Percentiles rank a stretch among this genome's conserved stretches.
phyloP scores from a whole-genome alignment of 257 asterid genomes.

The Dorcoceras hygrometricum region DNA sequence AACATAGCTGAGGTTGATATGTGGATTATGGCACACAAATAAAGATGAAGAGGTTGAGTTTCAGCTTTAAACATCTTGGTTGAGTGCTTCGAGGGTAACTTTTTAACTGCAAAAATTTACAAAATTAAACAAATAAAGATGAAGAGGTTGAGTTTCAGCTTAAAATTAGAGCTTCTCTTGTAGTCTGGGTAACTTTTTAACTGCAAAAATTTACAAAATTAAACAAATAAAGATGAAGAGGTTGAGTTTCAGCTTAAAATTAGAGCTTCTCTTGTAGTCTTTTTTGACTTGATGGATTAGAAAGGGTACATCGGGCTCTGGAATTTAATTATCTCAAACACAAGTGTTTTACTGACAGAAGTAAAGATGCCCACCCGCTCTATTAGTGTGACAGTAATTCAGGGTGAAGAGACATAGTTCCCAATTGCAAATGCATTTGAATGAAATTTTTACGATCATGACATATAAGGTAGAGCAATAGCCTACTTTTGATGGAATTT shows the following conservation, averaged over 20 bases:
- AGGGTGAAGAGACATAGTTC: background rate
- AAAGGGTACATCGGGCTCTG: background rate
- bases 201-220: background rate
- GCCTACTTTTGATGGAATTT: background rate
- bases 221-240: background rate
- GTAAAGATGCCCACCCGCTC: background rate
- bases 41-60: background rate
- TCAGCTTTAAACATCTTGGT: background rate
- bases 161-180: background rate
- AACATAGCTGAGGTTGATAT: background rate
- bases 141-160: background rate
- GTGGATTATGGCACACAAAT: background rate
- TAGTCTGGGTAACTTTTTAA: background rate
- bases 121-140: background rate
- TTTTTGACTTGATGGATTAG: background rate
- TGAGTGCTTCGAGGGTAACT: background rate
- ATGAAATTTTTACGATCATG: background rate
- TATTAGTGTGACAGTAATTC: background rate
- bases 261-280: background rate
- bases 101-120: background rate
- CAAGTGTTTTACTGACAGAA: background rate
- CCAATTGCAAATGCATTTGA: background rate
- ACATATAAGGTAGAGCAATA: background rate
- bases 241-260: background rate
- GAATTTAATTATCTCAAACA: background rate